A percentile compares a stretch with the other conserved stretches of the same genome.
Conservation (phyloP, 1,139 yeast species). For the Yamadazyma songkhlaensis region DNA sequence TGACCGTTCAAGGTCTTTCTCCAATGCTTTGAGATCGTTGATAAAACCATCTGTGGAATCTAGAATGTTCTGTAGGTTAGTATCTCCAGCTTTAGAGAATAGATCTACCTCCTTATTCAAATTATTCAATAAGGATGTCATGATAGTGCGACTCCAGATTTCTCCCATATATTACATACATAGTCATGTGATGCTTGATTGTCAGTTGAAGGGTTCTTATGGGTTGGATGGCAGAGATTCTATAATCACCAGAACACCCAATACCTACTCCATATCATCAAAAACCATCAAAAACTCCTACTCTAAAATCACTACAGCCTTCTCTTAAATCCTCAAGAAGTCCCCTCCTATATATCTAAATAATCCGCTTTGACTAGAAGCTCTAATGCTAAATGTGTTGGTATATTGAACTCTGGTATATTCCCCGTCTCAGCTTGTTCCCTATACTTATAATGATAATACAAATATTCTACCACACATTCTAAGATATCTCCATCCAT, state of each 20-base stretch:
- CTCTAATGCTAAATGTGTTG: conserved; percentile 92
- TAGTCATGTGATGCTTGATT: too few species aligned
- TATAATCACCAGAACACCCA: too few species aligned
- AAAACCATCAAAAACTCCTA: too few species aligned
- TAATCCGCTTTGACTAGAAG: conserved; percentile 89
- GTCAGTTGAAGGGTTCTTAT: too few species aligned
- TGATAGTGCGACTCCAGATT: neutral
- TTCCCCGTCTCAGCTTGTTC: conserved; percentile 54
- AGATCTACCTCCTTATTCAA: conserved; percentile 26
- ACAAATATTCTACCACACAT: conserved; percentile 82
- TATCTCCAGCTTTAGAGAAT: conserved; percentile 19
- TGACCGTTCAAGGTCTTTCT: conserved; percentile 21
- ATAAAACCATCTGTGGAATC: conserved; percentile 25
- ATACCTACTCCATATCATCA: too few species aligned
- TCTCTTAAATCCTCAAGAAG: too few species aligned
- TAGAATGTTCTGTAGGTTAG: conserved; percentile 19
- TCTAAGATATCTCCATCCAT: conserved; percentile 74
- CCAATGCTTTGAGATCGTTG: conserved; percentile 25
- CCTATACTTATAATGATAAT: conserved; percentile 69
- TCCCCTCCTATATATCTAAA: conserved; percentile 50
- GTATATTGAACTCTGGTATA: conserved; percentile 84
- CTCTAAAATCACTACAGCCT: too few species aligned
- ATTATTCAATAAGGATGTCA: conserved; percentile 25
- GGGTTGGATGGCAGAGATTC: too few species aligned
- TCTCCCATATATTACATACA: too few species aligned